Base-by-base conservation (phyloP, 2,329 filamentous ascomycete species). In the Paracamarosporium sp. region DNA sequence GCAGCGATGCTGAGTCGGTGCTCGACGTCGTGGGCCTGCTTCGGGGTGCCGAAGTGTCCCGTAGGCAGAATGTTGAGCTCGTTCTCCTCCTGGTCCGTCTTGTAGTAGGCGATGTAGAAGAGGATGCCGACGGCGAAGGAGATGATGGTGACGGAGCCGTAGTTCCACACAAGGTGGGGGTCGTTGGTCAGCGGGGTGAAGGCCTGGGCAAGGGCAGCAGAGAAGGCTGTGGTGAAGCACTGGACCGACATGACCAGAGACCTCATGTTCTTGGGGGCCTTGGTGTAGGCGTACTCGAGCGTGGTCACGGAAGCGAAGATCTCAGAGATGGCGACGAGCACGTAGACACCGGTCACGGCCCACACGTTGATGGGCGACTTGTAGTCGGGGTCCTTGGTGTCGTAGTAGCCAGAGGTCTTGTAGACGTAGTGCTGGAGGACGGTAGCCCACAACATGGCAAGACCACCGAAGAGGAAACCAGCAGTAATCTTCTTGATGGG, bases 201-300 rank as follows among this genome's bases (percentile, higher is more conserved):
- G 1, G 86, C 88, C 76, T 90, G 85, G 27, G 86, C 87, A 46
- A 91, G 76, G 30, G 88, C 88, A 12, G 86, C 80, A 0, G 85
- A 85, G 62, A 91, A 79, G 58, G 88, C 88, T 31, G 80, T 86
- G 80, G 85, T 90, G 79, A 89, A 86, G 24, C 90, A 79, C 65
- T 86, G 86, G 60, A 91, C 78, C 20, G 85, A 83, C 80, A 77
- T 78, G 40, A 92, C 88, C 24, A 91, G 80, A 1, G 86, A 89
- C 68, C 88, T 87, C 89, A 92, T 92, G 79, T 90, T 91, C 64
- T 83, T 85, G 25, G 89, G 90, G 0, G 88, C 88, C 76, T 91
- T 90, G 73, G 86, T 86, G 79, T 86, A 91, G 46, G 90, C 89
- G 62, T 90, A 90, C 73, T 91, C 89, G 64, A 88, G 84, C 0